Conservation (phyloP, 2,329 filamentous ascomycete genomes). For the Ascocoryne sarcoides region DNA sequence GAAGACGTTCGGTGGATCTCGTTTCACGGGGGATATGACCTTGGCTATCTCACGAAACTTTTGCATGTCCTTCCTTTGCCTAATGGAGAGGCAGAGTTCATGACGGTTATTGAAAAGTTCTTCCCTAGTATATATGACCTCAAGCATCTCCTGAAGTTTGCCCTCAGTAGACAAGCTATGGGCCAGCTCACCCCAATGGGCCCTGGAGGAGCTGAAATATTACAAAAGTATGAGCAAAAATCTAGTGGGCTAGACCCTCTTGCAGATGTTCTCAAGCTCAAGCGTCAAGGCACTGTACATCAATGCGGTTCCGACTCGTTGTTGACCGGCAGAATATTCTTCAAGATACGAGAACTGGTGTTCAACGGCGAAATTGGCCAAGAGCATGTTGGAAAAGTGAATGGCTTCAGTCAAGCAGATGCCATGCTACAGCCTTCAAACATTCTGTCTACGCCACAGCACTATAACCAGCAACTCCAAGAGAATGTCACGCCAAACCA, state of each 20-base stretch:
- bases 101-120: conserved; percentile 80
- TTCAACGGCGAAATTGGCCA: conserved; percentile 75
- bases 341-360: conserved; percentile 81
- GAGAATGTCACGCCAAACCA: conserved; percentile 43
- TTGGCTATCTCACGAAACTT: conserved; percentile 93
- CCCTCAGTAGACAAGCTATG: conserved; percentile 59
- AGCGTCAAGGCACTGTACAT: conserved; percentile 78
- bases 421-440: conserved; percentile 35
- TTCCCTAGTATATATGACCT: conserved; percentile 94
- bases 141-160: conserved; percentile 93
- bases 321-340: conserved; percentile 90
- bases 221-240: conserved; percentile 81
- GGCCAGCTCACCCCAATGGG: conserved; percentile 56
- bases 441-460: conserved; percentile 28
- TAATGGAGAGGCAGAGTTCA: conserved; percentile 83
- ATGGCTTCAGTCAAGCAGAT: conserved; percentile 59
- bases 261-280: conserved; percentile 84
- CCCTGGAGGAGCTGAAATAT: conserved; percentile 58
- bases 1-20: conserved; percentile 92
- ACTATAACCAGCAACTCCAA: conserved; percentile 33
- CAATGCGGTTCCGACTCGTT: conserved; percentile 63
- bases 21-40: conserved; percentile 97
- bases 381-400: conserved; percentile 83
- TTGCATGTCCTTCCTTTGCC: conserved; percentile 76
- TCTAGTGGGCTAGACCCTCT: conserved; percentile 80